These are phyloP conservation scores for Pontederia paniculata DNA, from an alignment of 176 grass and related monocot species.

Conservation along the genomic window DNA sequence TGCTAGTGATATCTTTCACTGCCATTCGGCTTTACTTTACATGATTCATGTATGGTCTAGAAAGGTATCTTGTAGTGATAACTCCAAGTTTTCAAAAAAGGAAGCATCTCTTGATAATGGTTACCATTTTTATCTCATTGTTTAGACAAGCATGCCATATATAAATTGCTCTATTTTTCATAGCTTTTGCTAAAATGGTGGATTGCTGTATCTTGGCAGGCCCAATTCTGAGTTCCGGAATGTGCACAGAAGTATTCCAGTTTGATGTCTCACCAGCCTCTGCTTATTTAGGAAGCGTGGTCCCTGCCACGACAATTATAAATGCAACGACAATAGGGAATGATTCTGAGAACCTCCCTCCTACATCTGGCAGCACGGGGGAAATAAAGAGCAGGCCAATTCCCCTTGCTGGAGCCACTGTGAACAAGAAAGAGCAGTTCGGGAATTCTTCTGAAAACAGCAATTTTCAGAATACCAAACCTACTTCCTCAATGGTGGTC, in stretches of 20 bases:
- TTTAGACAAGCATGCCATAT: background rate
- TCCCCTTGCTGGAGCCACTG: conserved; percentile 55
- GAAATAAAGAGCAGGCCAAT: conserved; percentile 66
- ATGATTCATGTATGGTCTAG: too few relatives aligned
- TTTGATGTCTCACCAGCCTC: conserved; percentile 50
- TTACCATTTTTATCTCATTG: too few relatives aligned
- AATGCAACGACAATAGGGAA: conserved; percentile 47
- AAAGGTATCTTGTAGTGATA: too few relatives aligned
- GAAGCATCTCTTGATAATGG: too few relatives aligned
- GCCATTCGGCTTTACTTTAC: too few relatives aligned
- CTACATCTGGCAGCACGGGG: conserved; percentile 51
- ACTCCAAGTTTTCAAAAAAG: too few relatives aligned
- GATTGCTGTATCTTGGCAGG: conserved; percentile 40
- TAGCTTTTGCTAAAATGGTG: conserved; percentile 14
- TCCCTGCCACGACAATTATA: conserved; percentile 48
- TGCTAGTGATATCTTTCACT: too few relatives aligned
- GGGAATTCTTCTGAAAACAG: conserved; percentile 57
- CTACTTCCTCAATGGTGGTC: conserved; percentile 59
- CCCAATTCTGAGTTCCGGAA: conserved; percentile 75
- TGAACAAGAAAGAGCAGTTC: conserved; percentile 48
- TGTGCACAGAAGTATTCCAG: conserved; percentile 96
- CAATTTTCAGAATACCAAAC: conserved; percentile 51
- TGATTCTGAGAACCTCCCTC: conserved; percentile 38
- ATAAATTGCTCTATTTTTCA: background rate
- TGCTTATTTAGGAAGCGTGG: conserved; percentile 36